A percentile compares a stretch with the other conserved stretches of the same genome.
phyloP scores from a whole-genome alignment of 2,329 filamentous ascomycete species.

The Dactylellina cionopaga region DNA sequence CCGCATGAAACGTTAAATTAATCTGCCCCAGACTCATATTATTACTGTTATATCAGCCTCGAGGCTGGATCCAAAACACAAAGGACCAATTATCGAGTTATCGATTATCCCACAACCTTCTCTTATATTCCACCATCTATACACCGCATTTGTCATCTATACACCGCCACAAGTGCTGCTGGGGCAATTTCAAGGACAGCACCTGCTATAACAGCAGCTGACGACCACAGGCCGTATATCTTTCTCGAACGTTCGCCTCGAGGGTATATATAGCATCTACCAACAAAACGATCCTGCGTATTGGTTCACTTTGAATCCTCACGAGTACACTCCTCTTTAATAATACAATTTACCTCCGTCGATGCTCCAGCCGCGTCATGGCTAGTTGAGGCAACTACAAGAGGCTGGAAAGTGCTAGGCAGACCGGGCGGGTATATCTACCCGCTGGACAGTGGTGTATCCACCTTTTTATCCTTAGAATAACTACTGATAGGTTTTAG shows the following conservation, averaged over 20 bases:
- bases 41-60: not conserved
- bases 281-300: not conserved
- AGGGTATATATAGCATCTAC: not conserved
- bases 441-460: too few species aligned
- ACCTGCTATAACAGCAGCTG: conserved; percentile 35
- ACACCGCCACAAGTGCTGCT: not conserved
- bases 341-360: not conserved
- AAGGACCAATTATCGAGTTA: too few species aligned
- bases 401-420: conserved; percentile 12
- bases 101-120: not conserved
- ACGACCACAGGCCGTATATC: conserved; percentile 10
- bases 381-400: conserved; percentile 18
- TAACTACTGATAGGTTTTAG: too few species aligned
- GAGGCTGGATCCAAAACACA: too few species aligned
- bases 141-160: conserved; percentile 43
- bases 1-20: not conserved
- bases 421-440: conserved; percentile 27
- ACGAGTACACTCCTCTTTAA: not conserved
- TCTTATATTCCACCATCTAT: conserved; percentile 34
- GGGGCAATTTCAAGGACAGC: not conserved
- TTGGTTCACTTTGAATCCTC: not conserved
- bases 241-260: conserved; percentile 45
- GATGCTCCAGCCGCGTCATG: conserved; percentile 37
- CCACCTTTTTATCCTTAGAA: too few species aligned
- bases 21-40: not conserved